Conservation (phyloP, 805 yeast species). For the Millerozyma acaciae region DNA sequence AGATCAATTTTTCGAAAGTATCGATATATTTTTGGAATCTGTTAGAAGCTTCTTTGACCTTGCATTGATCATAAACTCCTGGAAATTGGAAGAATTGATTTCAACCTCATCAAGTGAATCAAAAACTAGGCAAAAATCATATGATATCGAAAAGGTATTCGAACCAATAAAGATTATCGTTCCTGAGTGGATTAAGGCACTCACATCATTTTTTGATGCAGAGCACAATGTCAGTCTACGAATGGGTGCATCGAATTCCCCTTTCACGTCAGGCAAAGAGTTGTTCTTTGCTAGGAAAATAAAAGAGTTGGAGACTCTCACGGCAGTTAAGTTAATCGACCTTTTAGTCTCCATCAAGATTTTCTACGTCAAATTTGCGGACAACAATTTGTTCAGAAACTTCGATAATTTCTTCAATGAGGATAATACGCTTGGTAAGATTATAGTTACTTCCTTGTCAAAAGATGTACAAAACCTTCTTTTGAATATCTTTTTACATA, state of each 20-base stretch:
- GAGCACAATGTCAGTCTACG: conserved; percentile 2
- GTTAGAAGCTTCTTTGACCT: conserved; percentile 22
- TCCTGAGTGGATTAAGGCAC: conserved; percentile 8
- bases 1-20: no score
- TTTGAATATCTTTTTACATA: conserved; percentile 41
- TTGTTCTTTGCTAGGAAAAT: conserved; percentile 16
- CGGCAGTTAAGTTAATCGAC: conserved; percentile 29
- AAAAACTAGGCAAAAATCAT: conserved; percentile 15
- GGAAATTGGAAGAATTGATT: conserved; percentile 34
- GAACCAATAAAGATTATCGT: conserved; percentile 16
- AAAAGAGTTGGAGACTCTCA: conserved; percentile 19
- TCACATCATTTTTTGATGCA: conserved; percentile 8
- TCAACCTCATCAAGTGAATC: conserved; percentile 16
- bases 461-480: conserved; percentile 26
- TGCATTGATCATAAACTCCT: conserved; percentile 23
- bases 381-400: conserved; percentile 23
- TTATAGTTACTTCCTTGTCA: conserved; percentile 22
- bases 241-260: conserved; percentile 4
- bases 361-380: conserved; percentile 28
- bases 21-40: conserved; percentile 11
- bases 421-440: conserved; percentile 14
- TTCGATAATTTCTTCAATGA: conserved; percentile 32
- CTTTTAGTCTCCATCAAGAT: conserved; percentile 28
- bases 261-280: conserved; percentile 2
- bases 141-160: conserved; percentile 22